Base-by-base conservation (phyloP, 2,329 filamentous ascomycete species). In the Verticillium zaregamsianum region DNA sequence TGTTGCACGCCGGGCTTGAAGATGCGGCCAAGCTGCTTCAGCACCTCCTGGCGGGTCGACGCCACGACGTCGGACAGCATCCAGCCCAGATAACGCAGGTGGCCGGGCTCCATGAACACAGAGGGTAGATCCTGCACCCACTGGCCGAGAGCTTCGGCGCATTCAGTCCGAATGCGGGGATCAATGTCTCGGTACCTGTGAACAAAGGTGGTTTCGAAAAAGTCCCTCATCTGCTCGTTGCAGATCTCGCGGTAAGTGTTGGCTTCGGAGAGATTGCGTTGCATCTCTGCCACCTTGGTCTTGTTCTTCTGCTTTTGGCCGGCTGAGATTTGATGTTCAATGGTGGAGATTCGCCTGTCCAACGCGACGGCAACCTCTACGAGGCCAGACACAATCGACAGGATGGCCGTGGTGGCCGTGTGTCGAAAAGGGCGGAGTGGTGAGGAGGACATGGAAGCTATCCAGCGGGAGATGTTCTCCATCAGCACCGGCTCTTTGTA, bases 121-220 rank as follows among this genome's bases (percentile, higher is more conserved):
- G 92, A 92, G 2, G 93, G 92, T 59, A 97, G 86, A 12, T 86
- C 86, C 72, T 88, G 85, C 67, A 98, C 96, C 95, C 95, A 99
- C 49, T 88, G 85, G 32, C 93, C 93, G 9, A 99, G 82, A 15
- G 92, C 92, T 65, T 90, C 87, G 28, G 96, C 89, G 71, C 94
- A 97, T 70, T 97, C 94, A 0, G 90, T 87, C 59, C 95, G 87
- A 66, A 99, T 96, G 68, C 87, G 91, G 7, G 92, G 87, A 70
- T 99, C 95, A 33, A 97, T 87, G 72, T 99, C 95, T 64, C 95
- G 91, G 74, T 98, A 99, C 57, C 95, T 89, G 75, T 99, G 94
- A 33, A 97, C 90, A 72, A 97, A 99, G 56, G 98, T 89, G 2
- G 91, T 91, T 68, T 97, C 91, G 71, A 98, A 96, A 69, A 93